Conservation (phyloP, 345 rosid genomes). For the Syzygium grande region DNA sequence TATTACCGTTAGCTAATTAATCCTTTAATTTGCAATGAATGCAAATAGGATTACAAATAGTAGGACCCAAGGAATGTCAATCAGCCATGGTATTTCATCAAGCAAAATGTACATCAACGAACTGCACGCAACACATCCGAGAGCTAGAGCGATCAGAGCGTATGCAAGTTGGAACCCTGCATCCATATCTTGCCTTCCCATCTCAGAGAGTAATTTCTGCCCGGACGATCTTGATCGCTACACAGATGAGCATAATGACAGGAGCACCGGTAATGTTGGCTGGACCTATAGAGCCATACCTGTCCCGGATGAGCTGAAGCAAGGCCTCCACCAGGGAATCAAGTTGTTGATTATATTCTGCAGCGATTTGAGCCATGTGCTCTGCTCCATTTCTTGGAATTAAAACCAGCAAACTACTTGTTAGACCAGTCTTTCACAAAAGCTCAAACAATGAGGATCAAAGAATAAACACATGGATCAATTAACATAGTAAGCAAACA, state of each 20-base stretch:
- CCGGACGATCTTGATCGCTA: accelerated
- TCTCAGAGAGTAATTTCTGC: not conserved
- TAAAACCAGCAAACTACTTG: not conserved
- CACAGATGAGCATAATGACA: not conserved
- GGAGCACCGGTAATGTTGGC: not conserved
- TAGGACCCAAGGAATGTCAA: not conserved
- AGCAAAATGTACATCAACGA: not conserved
- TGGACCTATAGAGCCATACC: not conserved
- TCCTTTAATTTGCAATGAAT: not conserved
- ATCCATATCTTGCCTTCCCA: not conserved
- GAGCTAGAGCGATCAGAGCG: not conserved
- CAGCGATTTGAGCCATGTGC: not conserved
- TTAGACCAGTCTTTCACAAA: not conserved
- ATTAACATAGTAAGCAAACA: not conserved
- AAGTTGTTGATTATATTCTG: not conserved
- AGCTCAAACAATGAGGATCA: not conserved
- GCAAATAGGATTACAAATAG: not conserved
- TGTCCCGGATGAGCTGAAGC: accelerated
- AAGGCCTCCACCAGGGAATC: not conserved
- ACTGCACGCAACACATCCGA: not conserved
- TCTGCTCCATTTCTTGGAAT: not conserved
- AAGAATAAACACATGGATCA: not conserved
- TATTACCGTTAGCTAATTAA: not conserved
- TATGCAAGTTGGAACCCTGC: not conserved
- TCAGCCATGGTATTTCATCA: not conserved